These are phyloP conservation scores for Rhododendron henanense DNA, from an alignment of 148 eudicot genomes.

Conservation along the genomic window DNA sequence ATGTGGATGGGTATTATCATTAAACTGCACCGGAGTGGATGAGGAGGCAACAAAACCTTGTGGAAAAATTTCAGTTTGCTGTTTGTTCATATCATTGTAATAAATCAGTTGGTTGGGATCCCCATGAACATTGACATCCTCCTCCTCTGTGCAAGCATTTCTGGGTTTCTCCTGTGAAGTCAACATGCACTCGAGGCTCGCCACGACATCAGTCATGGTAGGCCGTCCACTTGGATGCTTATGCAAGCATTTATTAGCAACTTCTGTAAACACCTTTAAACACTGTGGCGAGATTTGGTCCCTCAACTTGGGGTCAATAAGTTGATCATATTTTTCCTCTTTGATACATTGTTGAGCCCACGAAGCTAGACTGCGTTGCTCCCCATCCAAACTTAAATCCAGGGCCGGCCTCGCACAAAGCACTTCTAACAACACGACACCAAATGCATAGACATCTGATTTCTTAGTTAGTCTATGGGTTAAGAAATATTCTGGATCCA, in stretches of 20 bases:
- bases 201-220: background rate
- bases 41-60: background rate
- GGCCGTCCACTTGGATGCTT: background rate
- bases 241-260: background rate
- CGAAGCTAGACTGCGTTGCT: background rate
- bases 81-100: background rate
- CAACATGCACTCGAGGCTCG: background rate
- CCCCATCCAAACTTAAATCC: background rate
- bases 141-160: background rate
- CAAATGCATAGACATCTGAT: background rate
- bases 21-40: background rate
- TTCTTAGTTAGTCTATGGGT: background rate
- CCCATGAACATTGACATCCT: background rate
- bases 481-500: background rate
- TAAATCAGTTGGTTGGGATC: background rate
- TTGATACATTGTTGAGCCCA: background rate
- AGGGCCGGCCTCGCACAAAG: background rate
- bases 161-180: background rate
- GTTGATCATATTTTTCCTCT: background rate
- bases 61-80: background rate
- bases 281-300: background rate
- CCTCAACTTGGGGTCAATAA: background rate
- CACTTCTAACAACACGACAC: background rate
- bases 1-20: background rate
- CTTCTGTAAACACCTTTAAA: background rate